Evolutionary conservation across 495 filamentous ascomycete genomes (phyloP).

Genomic region (Daldinia childiae): DNA sequence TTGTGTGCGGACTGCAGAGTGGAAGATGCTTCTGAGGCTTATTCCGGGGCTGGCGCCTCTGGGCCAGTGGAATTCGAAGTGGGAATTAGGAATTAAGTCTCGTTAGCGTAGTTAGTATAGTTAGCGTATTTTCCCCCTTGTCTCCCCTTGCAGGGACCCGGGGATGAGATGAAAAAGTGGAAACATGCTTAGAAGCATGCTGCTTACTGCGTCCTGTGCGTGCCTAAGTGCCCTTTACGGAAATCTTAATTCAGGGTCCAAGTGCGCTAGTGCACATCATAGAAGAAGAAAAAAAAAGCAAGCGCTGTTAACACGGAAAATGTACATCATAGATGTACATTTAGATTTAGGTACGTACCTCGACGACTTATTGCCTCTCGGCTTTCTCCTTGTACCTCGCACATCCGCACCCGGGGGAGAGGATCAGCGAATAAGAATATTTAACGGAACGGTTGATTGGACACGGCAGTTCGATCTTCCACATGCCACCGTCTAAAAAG

Average conservation of each 20-base stretch:
- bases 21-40: conserved; percentile 8
- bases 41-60: conserved; percentile 12
- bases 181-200: background rate
- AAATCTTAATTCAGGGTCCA: conserved; percentile 37
- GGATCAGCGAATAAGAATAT: conserved; percentile 33
- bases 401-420: conserved; percentile 23
- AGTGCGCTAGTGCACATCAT: conserved; percentile 26
- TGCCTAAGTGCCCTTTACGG: conserved; percentile 14
- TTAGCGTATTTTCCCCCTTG: background rate
- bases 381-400: background rate
- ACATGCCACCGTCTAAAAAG: conserved; percentile 25
- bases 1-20: conserved; percentile 4
- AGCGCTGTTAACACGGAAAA: background rate
- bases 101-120: background rate
- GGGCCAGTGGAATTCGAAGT: conserved; percentile 4
- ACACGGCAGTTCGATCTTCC: conserved; percentile 28
- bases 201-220: conserved; percentile 3
- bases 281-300: background rate
- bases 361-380: background rate
- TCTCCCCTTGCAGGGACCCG: conserved; percentile 29
- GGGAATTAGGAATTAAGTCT: conserved; percentile 3
- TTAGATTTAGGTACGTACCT: background rate
- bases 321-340: background rate
- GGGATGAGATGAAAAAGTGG: conserved; percentile 27
- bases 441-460: conserved; percentile 12